These are phyloP conservation scores for Metarhizium anisopliae DNA, from an alignment of 2,329 filamentous ascomycete species.

Conservation along the genomic window DNA sequence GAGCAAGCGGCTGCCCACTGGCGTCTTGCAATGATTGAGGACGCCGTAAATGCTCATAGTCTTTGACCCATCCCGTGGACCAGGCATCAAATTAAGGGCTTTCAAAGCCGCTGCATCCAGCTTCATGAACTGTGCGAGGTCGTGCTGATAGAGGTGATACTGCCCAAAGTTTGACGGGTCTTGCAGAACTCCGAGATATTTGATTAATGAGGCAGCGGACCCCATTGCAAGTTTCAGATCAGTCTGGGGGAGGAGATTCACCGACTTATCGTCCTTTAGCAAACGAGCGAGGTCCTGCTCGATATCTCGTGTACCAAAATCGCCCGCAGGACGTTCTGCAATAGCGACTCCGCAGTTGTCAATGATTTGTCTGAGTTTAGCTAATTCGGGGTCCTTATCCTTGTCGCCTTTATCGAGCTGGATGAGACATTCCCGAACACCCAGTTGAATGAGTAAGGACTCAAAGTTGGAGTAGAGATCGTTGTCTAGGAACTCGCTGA, in stretches of 20 bases:
- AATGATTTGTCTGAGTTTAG: slow-evolving; percentile 80
- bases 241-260: slow-evolving; percentile 72
- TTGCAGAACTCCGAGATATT: slow-evolving; percentile 83
- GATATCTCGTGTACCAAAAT: slow-evolving; percentile 86
- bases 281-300: slow-evolving; percentile 87
- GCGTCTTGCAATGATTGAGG: slow-evolving; percentile 95
- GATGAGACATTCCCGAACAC: slow-evolving; percentile 89
- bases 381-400: slow-evolving; percentile 78
- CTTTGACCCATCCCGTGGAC: slow-evolving; percentile 88
- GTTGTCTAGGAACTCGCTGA: slow-evolving; percentile 98
- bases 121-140: slow-evolving; percentile 96
- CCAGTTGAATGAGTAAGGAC: slow-evolving; percentile 88
- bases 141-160: slow-evolving; percentile 94
- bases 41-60: slow-evolving; percentile 94
- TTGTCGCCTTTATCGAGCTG: slow-evolving; percentile 71
- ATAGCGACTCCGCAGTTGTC: slow-evolving; percentile 88
- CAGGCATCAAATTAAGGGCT: slow-evolving; percentile 94
- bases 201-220: slow-evolving; percentile 85
- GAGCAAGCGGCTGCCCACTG: slow-evolving; percentile 78
- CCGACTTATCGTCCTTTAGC: slow-evolving; percentile 75
- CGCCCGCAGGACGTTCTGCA: slow-evolving; percentile 64
- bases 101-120: slow-evolving; percentile 89
- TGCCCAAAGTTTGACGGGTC: slow-evolving; percentile 94
- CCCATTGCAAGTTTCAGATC: slow-evolving; percentile 96
- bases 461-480: slow-evolving; percentile 98